Conservation (phyloP, 2,329 filamentous ascomycete species). For the Ophioceras dolichostomum region DNA sequence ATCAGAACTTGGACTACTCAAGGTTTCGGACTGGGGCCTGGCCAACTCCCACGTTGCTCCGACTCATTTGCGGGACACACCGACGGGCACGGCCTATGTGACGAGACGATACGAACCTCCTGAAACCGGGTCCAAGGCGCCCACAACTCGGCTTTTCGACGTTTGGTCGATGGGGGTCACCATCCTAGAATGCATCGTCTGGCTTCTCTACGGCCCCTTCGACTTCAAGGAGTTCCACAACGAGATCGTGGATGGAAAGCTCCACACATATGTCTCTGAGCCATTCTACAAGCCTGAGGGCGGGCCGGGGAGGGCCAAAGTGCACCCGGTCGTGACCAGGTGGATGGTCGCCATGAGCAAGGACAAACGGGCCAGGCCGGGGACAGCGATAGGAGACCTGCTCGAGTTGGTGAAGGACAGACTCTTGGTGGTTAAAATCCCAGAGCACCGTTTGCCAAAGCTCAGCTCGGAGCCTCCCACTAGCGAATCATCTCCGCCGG, state of each 20-base stretch:
- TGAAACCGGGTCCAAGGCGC: neutral
- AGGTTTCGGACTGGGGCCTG: slow-evolving; percentile 8
- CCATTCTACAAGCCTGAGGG: neutral
- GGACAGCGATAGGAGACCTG: neutral
- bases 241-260: neutral
- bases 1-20: neutral
- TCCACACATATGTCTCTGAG: neutral
- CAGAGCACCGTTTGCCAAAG: neutral
- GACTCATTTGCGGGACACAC: neutral
- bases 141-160: slow-evolving; percentile 13
- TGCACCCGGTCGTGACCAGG: neutral
- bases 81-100: slow-evolving; percentile 1
- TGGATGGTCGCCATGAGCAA: neutral
- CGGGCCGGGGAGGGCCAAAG: neutral
- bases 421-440: neutral
- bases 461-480: neutral
- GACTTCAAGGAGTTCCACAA: too few species aligned
- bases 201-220: slow-evolving; percentile 14
- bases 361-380: neutral
- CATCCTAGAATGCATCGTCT: slow-evolving; percentile 14
- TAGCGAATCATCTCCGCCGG: too few species aligned
- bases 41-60: slow-evolving; percentile 4
- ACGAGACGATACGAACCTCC: slow-evolving; percentile 6
- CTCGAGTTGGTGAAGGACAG: neutral
- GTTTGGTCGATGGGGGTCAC: slow-evolving; percentile 18